A percentile compares a stretch with the other conserved stretches of the same genome.
These are phyloP conservation scores for Blumeria graminis DNA, from an alignment of 2,329 filamentous ascomycete genomes.

Conservation along the genomic window DNA sequence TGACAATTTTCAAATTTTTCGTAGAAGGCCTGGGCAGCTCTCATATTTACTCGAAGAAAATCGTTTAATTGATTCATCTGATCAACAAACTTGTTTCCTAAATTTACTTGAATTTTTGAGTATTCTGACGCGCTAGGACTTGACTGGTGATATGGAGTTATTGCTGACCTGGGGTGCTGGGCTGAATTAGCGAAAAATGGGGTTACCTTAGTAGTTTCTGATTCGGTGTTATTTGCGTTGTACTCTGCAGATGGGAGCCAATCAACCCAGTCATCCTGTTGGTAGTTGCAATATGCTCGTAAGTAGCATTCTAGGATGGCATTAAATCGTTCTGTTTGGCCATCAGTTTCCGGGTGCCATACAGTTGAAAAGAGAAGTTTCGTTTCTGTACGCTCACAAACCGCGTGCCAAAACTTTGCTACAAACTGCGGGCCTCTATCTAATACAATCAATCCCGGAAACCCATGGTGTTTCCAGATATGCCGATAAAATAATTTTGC, in stretches of 20 bases:
- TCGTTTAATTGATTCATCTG: neutral
- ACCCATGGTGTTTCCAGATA: neutral
- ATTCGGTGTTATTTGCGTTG: neutral
- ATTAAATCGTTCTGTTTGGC: neutral
- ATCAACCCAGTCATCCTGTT: neutral
- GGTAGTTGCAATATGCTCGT: neutral
- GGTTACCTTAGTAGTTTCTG: neutral
- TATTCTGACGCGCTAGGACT: neutral
- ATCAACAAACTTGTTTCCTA: neutral
- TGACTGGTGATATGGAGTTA: neutral
- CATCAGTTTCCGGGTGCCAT: neutral
- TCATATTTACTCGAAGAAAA: constrained; percentile 1
- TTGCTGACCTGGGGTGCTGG: neutral
- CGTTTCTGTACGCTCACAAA: neutral
- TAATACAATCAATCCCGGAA: neutral
- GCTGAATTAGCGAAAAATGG: neutral
- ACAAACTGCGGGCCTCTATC: neutral
- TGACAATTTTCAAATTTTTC: neutral
- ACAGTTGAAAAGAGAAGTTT: neutral
- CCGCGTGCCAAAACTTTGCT: neutral
- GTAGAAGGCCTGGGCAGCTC: neutral
- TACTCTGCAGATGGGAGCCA: neutral
- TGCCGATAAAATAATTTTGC: neutral
- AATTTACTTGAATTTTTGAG: neutral
- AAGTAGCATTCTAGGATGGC: neutral